Percentiles rank a stretch among this genome's conserved stretches.
phyloP scores from a whole-genome alignment of 768 basidiomycete species.

The Leccinellum albellum region DNA sequence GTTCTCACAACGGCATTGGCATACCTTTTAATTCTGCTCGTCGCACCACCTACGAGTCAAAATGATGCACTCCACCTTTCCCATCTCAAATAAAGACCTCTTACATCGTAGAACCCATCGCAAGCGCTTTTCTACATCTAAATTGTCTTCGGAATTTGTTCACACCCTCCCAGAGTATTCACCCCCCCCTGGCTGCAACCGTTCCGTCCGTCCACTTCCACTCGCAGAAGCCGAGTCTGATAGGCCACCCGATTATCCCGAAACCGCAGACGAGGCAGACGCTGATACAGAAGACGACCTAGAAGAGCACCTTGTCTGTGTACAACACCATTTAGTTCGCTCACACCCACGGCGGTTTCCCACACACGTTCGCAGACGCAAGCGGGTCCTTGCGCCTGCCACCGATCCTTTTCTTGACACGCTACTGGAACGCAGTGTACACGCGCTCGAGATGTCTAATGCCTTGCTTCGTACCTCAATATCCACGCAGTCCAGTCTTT shows the following conservation, averaged over 20 bases:
- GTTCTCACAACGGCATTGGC: constrained; percentile 14
- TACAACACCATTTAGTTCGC: constrained; percentile 27
- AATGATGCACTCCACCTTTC: constrained; percentile 19
- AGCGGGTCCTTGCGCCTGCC: constrained; percentile 23
- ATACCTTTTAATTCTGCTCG: constrained; percentile 1
- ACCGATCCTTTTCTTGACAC: constrained; percentile 66
- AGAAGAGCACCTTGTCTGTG: constrained; percentile 18
- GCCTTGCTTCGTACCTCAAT: constrained; percentile 72
- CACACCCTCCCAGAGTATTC: constrained; percentile 64
- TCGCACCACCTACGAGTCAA: background rate
- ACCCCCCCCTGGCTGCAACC: constrained; percentile 32
- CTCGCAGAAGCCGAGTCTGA: constrained; percentile 43
- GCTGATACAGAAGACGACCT: constrained; percentile 52
- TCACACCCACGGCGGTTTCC: constrained; percentile 34
- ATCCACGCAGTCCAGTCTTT: constrained; percentile 58
- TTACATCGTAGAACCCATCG: constrained; percentile 41
- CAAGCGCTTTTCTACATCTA: constrained; percentile 53
- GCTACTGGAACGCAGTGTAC: constrained; percentile 76
- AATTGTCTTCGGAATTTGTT: constrained; percentile 65
- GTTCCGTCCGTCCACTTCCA: constrained; percentile 10
- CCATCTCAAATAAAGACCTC: constrained; percentile 7
- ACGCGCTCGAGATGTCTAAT: constrained; percentile 85
- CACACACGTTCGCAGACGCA: constrained; percentile 22
- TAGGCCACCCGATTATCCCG: constrained; percentile 70
- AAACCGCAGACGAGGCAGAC: constrained; percentile 75